Base-by-base conservation (phyloP, 169 alveolate species). In the Ichthyophthirius multifiliis region DNA sequence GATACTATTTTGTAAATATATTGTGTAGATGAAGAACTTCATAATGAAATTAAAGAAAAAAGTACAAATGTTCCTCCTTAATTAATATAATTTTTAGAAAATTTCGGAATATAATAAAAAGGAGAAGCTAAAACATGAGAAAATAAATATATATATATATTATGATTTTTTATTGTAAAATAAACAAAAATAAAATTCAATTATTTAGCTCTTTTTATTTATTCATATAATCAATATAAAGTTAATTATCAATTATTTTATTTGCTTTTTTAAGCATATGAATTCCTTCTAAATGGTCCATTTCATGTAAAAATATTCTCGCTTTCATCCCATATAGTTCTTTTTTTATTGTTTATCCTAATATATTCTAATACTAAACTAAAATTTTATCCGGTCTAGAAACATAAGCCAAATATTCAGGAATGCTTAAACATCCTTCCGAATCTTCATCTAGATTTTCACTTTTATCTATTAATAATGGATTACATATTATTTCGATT, bases 391-490 rank as follows among this genome's bases (percentile, higher is more conserved):
- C 15, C 12, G 46, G 81, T 37, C 89, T 75, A 18, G 45, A 20
- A 12, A 83, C 89, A 34, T 62, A 47, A 32, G 63, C 65, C 2
- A 74, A 37, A 12, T 37, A 16, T 32, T 76, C 82, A 35, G 83
- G 81, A 34, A 75, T 64, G 18, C 84, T 74, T 15, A 83, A 37
- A 41, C 89, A 83, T 6, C 85, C 89, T 43, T 83, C 89, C 43
- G 80, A 76, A 4, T 75, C 82, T 23, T 75, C 75, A 7, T 31
- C 16, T 13, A 44, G 55, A 9, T 75, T 81, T 5, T 30, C 10
- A 6, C 67, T 31, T 20, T 27, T 44, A 32, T 48, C 31, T 5
- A 76, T 10, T 30, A 83, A 75, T 27, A 5, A 23, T 6, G 89
- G 89, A 62, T 83, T 76, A n/a, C 43, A 55, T 20, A 55, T 41